Evolutionary conservation across 768 basidiomycete genomes (phyloP).

Genomic region (Hortiboletus campestris): DNA sequence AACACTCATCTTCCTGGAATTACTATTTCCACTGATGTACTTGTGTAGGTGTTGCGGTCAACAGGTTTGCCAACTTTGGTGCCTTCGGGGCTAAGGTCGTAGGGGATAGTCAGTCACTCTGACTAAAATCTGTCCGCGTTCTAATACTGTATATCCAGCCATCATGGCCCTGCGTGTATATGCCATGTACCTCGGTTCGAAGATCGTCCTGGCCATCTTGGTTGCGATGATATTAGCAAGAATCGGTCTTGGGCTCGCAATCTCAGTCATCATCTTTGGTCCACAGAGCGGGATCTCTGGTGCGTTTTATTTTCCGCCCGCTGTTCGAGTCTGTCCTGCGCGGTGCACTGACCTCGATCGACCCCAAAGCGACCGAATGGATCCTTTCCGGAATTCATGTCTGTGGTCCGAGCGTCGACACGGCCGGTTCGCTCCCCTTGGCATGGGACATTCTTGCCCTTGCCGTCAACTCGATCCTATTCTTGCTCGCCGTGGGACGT

Average conservation of each 20-base stretch:
- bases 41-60: constrained; percentile 6
- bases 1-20: not conserved
- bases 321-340: too few species aligned
- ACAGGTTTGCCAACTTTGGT: constrained; percentile 15
- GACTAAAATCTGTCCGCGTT: not conserved
- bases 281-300: constrained; percentile 18
- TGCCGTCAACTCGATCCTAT: constrained; percentile 10
- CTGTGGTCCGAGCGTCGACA: constrained; percentile 8
- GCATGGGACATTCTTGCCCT: constrained; percentile 18
- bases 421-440: constrained; percentile 1
- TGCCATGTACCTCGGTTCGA: constrained; percentile 21
- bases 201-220: constrained; percentile 6
- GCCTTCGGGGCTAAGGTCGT: constrained; percentile 7
- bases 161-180: constrained; percentile 22
- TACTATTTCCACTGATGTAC: not conserved
- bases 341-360: not conserved
- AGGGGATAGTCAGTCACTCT: constrained; percentile 7
- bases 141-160: not conserved
- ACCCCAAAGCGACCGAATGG: too few species aligned
- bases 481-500: constrained; percentile 12
- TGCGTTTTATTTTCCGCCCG: not conserved
- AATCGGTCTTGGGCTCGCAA: constrained; percentile 8
- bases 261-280: constrained; percentile 10
- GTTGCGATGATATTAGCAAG: constrained; percentile 1
- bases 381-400: constrained; percentile 17